Evolutionary conservation across 768 basidiomycete species (phyloP).

Genomic region (Xerocomellus intermedius): DNA sequence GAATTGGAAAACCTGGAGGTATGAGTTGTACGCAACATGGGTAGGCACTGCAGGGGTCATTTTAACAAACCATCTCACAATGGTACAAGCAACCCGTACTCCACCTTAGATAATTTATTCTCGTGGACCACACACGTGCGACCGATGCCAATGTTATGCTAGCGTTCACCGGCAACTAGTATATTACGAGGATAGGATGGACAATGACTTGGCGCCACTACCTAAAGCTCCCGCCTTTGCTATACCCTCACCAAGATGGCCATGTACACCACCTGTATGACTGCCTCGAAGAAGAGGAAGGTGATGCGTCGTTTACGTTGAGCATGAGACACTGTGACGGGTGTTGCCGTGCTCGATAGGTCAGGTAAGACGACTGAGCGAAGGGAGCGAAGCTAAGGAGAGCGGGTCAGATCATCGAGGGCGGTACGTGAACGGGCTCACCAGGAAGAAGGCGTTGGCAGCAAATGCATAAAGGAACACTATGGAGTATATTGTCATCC

Average conservation of each 20-base stretch:
- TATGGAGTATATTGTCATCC: constrained; percentile 59
- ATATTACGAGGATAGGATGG: constrained; percentile 3
- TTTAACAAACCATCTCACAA: background rate
- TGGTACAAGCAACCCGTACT: background rate
- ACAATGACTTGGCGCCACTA: background rate
- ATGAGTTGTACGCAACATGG: too few species aligned
- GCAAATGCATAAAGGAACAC: constrained; percentile 84
- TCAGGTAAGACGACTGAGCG: constrained; percentile 91
- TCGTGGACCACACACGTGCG: too few species aligned
- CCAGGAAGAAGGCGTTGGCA: constrained; percentile 93
- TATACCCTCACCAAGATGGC: constrained; percentile 67
- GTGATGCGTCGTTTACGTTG: constrained; percentile 83
- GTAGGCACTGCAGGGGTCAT: background rate
- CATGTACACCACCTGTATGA: constrained; percentile 85
- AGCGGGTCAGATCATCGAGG: background rate
- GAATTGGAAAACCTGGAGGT: too few species aligned
- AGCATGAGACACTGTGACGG: constrained; percentile 67
- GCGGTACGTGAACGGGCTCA: constrained; percentile 36
- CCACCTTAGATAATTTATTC: background rate
- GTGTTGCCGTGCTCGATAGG: constrained; percentile 40
- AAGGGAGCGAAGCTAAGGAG: constrained; percentile 83
- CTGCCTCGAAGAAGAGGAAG: constrained; percentile 85
- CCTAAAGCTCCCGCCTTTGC: background rate
- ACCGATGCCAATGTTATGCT: background rate
- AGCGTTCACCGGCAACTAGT: background rate